phyloP scores from a whole-genome alignment of 2,329 filamentous ascomycete species.

The Fusarium longipes region DNA sequence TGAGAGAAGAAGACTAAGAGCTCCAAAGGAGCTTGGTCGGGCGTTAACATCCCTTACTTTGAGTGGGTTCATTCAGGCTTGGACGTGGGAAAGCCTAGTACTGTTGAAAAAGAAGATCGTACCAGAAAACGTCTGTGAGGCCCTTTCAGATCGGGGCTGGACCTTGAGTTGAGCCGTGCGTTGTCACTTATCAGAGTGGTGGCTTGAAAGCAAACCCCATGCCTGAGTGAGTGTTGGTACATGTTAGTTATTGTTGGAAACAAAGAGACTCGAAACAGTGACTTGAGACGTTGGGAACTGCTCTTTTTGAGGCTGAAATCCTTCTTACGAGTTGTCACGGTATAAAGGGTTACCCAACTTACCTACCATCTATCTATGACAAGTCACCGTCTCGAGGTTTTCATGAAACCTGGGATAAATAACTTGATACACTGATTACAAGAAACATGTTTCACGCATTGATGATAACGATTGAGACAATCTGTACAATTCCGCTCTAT shows the following conservation, averaged over 20 bases:
- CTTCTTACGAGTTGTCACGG: neutral
- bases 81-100: neutral
- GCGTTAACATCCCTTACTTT: conserved; percentile 12
- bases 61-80: conserved; percentile 7
- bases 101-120: neutral
- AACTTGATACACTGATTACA: neutral
- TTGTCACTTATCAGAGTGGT: neutral
- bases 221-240: neutral
- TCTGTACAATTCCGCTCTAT: conserved; percentile 3
- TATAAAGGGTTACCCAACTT: neutral
- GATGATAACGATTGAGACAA: neutral
- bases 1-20: neutral
- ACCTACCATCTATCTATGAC: neutral
- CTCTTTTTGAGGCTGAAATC: neutral
- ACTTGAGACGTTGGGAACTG: neutral
- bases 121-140: neutral
- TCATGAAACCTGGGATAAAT: neutral
- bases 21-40: neutral
- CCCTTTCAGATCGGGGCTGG: conserved; percentile 15
- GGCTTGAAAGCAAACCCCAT: conserved; percentile 14
- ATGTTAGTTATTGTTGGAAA: conserved; percentile 2
- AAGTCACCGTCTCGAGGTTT: neutral
- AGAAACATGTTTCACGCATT: neutral
- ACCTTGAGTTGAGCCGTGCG: conserved; percentile 22
- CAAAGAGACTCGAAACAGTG: conserved; percentile 5